These are phyloP conservation scores for Fusarium liriodendri DNA, from an alignment of 2,329 filamentous ascomycete genomes.

Conservation along the genomic window DNA sequence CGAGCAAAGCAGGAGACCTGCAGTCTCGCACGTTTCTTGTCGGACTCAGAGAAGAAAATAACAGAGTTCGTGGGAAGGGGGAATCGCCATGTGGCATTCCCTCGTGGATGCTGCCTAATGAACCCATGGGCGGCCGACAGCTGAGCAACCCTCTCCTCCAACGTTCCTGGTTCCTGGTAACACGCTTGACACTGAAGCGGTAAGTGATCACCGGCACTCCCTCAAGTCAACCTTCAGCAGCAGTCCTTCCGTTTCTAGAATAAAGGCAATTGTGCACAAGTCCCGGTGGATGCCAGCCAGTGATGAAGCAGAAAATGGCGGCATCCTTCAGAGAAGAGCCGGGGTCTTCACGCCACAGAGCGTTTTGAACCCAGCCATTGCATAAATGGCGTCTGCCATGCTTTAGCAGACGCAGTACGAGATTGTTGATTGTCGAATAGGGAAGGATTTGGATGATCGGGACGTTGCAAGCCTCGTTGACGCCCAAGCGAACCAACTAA, in stretches of 20 bases:
- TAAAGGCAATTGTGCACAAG: background rate
- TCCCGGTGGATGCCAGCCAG: constrained; percentile 16
- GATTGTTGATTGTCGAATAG: constrained; percentile 3
- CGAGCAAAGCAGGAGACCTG: background rate
- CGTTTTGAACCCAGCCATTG: background rate
- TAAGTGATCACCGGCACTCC: constrained; percentile 8
- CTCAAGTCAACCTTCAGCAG: background rate
- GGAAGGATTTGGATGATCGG: constrained; percentile 2
- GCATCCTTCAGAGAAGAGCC: background rate
- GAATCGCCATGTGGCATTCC: background rate
- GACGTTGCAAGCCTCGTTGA: background rate
- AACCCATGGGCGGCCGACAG: constrained; percentile 1
- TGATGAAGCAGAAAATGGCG: constrained; percentile 6
- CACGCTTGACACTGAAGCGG: constrained; percentile 2
- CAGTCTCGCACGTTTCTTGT: background rate
- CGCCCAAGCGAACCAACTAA: background rate
- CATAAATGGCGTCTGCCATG: background rate
- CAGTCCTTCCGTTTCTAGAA: constrained; percentile 10
- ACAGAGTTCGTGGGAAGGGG: constrained; percentile 15
- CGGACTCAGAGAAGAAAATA: background rate
- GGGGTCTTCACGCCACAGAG: background rate
- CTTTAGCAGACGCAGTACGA: background rate
- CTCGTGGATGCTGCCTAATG: background rate
- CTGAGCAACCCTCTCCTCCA: constrained; percentile 25
- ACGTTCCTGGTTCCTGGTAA: constrained; percentile 19